A percentile compares a stretch with the other conserved stretches of the same genome.
Conservation (phyloP, 495 filamentous ascomycete genomes). For the Trichodelitschia bisporula region DNA sequence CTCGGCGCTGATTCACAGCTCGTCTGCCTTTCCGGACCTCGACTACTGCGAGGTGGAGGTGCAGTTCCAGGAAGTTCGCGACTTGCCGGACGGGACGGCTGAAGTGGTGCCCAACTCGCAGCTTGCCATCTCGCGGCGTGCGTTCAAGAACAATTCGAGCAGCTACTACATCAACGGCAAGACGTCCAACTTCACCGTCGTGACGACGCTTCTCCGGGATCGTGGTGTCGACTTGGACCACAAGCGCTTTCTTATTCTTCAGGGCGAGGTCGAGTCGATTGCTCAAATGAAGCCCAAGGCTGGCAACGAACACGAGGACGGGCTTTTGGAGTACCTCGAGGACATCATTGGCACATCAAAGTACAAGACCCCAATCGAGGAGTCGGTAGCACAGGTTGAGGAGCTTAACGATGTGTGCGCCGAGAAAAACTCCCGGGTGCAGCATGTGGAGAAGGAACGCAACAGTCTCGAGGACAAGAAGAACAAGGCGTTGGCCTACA, state of each 20-base stretch:
- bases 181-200: constrained; percentile 71
- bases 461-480: constrained; percentile 84
- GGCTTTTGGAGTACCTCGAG: constrained; percentile 86
- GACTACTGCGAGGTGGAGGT: constrained; percentile 88
- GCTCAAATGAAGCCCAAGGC: constrained; percentile 99
- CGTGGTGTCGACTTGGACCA: constrained; percentile 88
- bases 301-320: constrained; percentile 80
- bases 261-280: constrained; percentile 95
- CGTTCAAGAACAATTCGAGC: constrained; percentile 94
- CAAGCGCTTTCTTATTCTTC: constrained; percentile 91
- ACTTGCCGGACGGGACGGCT: constrained; percentile 47
- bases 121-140: constrained; percentile 69
- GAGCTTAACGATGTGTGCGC: constrained; percentile 79
- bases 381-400: constrained; percentile 70
- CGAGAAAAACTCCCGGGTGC: constrained; percentile 81
- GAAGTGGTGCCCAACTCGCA: constrained; percentile 59
- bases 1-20: constrained; percentile 91
- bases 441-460: constrained; percentile 96
- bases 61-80: constrained; percentile 83
- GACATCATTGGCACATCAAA: constrained; percentile 97
- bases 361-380: constrained; percentile 91
- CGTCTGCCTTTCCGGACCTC: constrained; percentile 58
- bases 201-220: constrained; percentile 70
- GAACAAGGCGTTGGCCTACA: constrained; percentile 69
- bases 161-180: constrained; percentile 88